Percentiles rank a stretch among this genome's conserved stretches.
Evolutionary conservation across 306 rosid species (phyloP).

Genomic region (Dryas drummondii): DNA sequence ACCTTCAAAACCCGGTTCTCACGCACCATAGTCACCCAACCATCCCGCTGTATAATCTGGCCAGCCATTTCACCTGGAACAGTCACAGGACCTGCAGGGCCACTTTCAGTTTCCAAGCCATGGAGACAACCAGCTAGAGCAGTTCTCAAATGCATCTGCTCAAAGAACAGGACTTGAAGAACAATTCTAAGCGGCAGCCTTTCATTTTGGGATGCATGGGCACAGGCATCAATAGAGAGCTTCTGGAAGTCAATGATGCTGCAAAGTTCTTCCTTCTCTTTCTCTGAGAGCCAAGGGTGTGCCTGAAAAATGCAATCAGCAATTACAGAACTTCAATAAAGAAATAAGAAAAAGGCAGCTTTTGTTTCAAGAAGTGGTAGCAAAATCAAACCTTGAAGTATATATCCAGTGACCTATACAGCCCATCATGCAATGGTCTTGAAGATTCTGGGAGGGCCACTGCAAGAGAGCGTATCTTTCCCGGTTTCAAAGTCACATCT

Average conservation of each 20-base stretch:
- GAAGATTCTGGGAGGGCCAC: slow-evolving; percentile 76
- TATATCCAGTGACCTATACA: slow-evolving; percentile 82
- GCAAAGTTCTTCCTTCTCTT: slow-evolving; percentile 83
- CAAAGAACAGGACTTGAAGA: slow-evolving; percentile 92
- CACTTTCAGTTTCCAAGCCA: slow-evolving; percentile 62
- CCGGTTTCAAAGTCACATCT: slow-evolving; percentile 50
- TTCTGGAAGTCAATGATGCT: slow-evolving; percentile 72
- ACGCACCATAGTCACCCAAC: slow-evolving; percentile 84
- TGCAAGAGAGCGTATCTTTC: slow-evolving; percentile 43
- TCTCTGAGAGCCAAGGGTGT: slow-evolving; percentile 78
- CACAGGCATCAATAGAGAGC: slow-evolving; percentile 88
- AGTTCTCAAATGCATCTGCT: slow-evolving; percentile 85
- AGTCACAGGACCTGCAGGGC: slow-evolving; percentile 47
- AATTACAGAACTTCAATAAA: slow-evolving; percentile 8
- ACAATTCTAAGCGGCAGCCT: slow-evolving; percentile 86
- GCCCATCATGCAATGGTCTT: slow-evolving; percentile 78
- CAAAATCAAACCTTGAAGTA: slow-evolving; percentile 77
- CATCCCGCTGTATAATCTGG: slow-evolving; percentile 78
- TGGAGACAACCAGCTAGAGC: slow-evolving; percentile 81
- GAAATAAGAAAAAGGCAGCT: neutral
- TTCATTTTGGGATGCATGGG: slow-evolving; percentile 89
- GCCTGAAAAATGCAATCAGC: slow-evolving; percentile 50
- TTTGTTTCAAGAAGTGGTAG: slow-evolving; percentile 23
- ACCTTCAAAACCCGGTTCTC: slow-evolving; percentile 81
- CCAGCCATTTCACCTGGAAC: slow-evolving; percentile 36